Conservation (phyloP, 2,329 filamentous ascomycete genomes). For the Aspergillus awamori region DNA sequence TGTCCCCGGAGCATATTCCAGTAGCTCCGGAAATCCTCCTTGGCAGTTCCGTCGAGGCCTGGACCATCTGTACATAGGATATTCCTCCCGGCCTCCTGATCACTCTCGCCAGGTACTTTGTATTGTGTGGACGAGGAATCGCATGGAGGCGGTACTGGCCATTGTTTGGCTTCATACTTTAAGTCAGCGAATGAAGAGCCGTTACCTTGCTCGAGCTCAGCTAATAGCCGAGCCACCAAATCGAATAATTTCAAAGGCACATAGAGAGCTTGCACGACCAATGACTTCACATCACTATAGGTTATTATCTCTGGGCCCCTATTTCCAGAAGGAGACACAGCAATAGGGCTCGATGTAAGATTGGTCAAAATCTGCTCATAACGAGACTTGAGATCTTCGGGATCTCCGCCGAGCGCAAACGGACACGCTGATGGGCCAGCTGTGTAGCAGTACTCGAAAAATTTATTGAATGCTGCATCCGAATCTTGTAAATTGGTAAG, state of each 20-base stretch:
- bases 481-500: slow-evolving; percentile 5
- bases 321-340: neutral
- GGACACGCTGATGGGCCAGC: neutral
- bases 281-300: neutral
- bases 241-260: neutral
- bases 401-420: neutral
- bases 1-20: slow-evolving; percentile 7
- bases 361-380: neutral
- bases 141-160: neutral
- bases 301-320: slow-evolving; percentile 7
- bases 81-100: neutral
- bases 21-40: slow-evolving; percentile 2
- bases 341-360: neutral
- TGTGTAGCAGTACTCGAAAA: slow-evolving; percentile 7
- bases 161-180: neutral
- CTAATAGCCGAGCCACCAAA: neutral
- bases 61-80: slow-evolving; percentile 3
- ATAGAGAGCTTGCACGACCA: neutral
- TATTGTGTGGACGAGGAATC: neutral
- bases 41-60: neutral
- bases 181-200: neutral
- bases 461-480: neutral
- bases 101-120: neutral
- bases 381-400: neutral
- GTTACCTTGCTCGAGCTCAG: slow-evolving; percentile 3